Conservation (phyloP, 805 yeast genomes). For the Cyberlindnera maclurae region DNA sequence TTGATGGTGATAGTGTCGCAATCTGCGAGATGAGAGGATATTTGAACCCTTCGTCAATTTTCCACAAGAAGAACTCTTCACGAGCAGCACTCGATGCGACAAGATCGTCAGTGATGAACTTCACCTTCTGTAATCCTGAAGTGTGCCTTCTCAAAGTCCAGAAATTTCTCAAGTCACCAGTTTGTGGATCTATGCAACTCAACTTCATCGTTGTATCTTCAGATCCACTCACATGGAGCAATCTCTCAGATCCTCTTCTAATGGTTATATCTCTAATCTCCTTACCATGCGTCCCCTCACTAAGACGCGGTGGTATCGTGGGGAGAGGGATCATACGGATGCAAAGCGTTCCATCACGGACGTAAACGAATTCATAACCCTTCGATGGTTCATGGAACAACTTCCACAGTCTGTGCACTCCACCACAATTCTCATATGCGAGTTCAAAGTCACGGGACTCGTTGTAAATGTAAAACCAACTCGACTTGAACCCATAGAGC, state of each 20-base stretch:
- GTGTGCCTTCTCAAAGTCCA: conserved; percentile 77
- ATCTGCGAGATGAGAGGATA: conserved; percentile 41
- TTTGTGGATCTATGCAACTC: conserved; percentile 27
- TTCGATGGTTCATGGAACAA: conserved; percentile 26
- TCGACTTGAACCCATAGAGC: conserved; percentile 78
- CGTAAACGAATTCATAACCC: conserved; percentile 44
- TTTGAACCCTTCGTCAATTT: conserved; percentile 32
- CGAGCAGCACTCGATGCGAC: conserved; percentile 66
- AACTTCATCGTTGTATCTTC: conserved; percentile 80
- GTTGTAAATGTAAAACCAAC: conserved; percentile 72
- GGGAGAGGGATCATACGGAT: conserved; percentile 28
- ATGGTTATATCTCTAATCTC: conserved; percentile 74
- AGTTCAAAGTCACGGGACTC: conserved; percentile 71
- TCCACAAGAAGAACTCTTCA: conserved; percentile 87
- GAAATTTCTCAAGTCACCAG: conserved; percentile 38
- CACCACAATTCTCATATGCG: conserved; percentile 74
- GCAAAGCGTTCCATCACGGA: conserved; percentile 46
- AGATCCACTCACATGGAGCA: conserved; percentile 65
- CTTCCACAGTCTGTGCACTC: conserved; percentile 83
- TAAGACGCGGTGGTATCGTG: conserved; percentile 28
- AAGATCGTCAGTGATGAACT: conserved; percentile 44
- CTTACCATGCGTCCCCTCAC: conserved; percentile 81
- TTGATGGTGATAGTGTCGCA: conserved; percentile 48
- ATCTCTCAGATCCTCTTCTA: conserved; percentile 29
- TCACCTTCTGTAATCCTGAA: conserved; percentile 78